Conservation (phyloP, 768 basidiomycete species). For the Strobilomyces echinocephalus region DNA sequence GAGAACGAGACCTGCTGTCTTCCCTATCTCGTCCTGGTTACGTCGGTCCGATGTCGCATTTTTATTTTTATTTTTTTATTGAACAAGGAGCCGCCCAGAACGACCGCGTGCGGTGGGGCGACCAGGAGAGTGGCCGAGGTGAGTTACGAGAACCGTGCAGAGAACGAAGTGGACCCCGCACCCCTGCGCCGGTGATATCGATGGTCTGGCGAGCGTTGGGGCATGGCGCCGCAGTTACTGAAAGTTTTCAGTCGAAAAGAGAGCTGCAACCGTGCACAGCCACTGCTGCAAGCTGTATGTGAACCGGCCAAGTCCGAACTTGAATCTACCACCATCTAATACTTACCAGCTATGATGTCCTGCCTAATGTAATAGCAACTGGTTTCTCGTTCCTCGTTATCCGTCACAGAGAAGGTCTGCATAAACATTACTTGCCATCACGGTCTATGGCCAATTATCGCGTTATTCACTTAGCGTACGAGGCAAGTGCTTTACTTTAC, state of each 20-base stretch:
- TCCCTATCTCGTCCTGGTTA: slow-evolving; percentile 18
- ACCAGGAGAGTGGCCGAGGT: slow-evolving; percentile 22
- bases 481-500: too few relatives aligned
- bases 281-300: too few relatives aligned
- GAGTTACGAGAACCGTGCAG: slow-evolving; percentile 14
- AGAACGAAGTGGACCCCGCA: slow-evolving; percentile 14
- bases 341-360: too few relatives aligned
- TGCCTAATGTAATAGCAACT: too few relatives aligned
- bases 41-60: background rate
- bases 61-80: slow-evolving; percentile 5
- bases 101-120: slow-evolving; percentile 17
- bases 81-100: slow-evolving; percentile 15
- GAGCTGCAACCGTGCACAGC: background rate
- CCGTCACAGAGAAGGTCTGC: too few relatives aligned
- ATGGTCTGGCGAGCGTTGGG: slow-evolving; percentile 4
- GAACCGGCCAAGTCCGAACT: too few relatives aligned
- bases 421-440: too few relatives aligned
- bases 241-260: background rate
- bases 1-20: slow-evolving; percentile 25
- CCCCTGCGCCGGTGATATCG: slow-evolving; percentile 18
- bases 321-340: too few relatives aligned
- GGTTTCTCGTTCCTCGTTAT: too few relatives aligned
- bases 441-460: too few relatives aligned
- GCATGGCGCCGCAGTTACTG: slow-evolving; percentile 7
- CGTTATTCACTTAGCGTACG: too few relatives aligned